phyloP scores from a whole-genome alignment of 2,329 filamentous ascomycete genomes.

The Lojkania enalia region DNA sequence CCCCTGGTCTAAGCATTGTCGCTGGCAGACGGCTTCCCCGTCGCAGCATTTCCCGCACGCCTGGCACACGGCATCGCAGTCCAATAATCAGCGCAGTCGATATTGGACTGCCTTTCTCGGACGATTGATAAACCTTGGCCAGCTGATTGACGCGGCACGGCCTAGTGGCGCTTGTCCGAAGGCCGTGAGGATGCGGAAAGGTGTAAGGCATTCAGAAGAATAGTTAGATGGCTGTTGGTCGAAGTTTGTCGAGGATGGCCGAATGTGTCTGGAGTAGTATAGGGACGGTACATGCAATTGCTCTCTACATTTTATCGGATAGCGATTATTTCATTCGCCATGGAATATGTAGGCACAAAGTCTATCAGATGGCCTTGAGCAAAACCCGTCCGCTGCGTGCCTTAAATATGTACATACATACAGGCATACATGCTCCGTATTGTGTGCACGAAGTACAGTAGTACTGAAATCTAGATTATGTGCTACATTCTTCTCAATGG shows the following conservation, averaged over 20 bases:
- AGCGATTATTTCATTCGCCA: too few species aligned
- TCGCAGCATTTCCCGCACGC: constrained; percentile 17
- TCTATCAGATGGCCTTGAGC: too few species aligned
- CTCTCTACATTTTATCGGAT: neutral
- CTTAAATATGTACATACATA: too few species aligned
- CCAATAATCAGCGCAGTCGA: constrained; percentile 26
- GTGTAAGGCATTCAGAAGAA: neutral
- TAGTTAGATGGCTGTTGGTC: neutral
- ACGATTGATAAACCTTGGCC: constrained; percentile 15
- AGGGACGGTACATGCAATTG: too few species aligned
- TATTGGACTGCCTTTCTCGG: constrained; percentile 20
- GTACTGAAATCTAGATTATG: constrained; percentile 11
- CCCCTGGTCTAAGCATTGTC: constrained; percentile 8
- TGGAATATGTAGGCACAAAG: too few species aligned
- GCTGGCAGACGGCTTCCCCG: constrained; percentile 22
- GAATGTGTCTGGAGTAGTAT: neutral
- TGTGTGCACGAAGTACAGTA: too few species aligned
- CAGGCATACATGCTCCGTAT: too few species aligned
- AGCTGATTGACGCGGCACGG: constrained; percentile 15
- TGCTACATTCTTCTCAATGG: constrained; percentile 10
- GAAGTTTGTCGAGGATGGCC: neutral
- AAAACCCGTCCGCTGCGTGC: too few species aligned
- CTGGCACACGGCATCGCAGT: constrained; percentile 18
- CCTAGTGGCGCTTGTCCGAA: neutral
- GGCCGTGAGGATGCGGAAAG: neutral